These are phyloP conservation scores for Daphne laureola DNA, from an alignment of 441 rosid species.

Conservation along the genomic window DNA sequence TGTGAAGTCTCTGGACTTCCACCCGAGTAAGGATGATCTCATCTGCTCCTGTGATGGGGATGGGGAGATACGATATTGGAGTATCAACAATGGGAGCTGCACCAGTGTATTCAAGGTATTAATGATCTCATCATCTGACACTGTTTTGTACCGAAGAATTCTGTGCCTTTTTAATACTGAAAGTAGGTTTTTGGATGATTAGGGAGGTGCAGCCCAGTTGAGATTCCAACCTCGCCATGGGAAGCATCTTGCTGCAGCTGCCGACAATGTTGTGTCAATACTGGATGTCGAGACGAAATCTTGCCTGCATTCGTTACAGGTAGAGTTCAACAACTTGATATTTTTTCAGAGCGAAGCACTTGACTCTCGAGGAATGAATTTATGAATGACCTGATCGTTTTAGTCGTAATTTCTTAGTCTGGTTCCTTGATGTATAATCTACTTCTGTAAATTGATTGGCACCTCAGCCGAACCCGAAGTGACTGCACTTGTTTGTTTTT, in stretches of 20 bases:
- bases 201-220: constrained; percentile 83
- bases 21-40: constrained; percentile 81
- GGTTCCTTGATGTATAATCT: background rate
- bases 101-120: constrained; percentile 73
- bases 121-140: background rate
- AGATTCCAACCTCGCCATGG: constrained; percentile 89
- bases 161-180: background rate
- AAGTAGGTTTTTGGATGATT: background rate
- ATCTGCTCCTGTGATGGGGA: constrained; percentile 83
- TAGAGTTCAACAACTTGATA: constrained; percentile 19
- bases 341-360: too few species aligned
- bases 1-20: constrained; percentile 88
- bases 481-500: background rate
- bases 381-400: too few species aligned
- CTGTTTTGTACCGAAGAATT: constrained; percentile 5
- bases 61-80: constrained; percentile 93
- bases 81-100: constrained; percentile 74
- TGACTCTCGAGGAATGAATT: too few species aligned
- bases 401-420: background rate
- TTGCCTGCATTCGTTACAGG: constrained; percentile 77
- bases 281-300: constrained; percentile 79
- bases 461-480: background rate
- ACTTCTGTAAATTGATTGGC: background rate
- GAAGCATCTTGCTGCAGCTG: constrained; percentile 85
- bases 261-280: constrained; percentile 74